Conservation (phyloP, 306 rosid species). For the Vicia sativa region DNA sequence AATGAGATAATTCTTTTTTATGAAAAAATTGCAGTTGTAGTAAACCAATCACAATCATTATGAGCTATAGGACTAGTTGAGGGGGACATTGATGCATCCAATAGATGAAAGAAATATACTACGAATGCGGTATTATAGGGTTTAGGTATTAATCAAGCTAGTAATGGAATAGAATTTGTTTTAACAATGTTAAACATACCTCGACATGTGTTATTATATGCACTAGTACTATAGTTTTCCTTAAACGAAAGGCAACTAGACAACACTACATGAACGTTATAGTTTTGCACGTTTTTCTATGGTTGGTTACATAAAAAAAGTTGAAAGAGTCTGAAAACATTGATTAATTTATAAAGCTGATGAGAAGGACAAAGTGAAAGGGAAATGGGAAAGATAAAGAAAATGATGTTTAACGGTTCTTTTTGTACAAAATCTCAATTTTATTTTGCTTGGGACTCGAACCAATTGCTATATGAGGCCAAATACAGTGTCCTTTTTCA, state of each 20-base stretch:
- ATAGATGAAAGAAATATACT: conserved; percentile 25
- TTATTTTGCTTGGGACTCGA: conserved; percentile 55
- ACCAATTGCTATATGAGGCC: conserved; percentile 43
- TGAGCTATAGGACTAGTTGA: conserved; percentile 34
- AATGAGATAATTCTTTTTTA: background rate
- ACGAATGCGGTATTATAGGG: conserved; percentile 22
- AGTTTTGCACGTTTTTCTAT: conserved; percentile 39
- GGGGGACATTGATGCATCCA: conserved; percentile 29
- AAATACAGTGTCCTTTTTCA: conserved; percentile 51
- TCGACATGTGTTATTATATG: conserved; percentile 36
- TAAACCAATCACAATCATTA: background rate
- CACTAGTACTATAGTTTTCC: conserved; percentile 43
- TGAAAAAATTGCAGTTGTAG: background rate
- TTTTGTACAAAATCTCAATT: conserved; percentile 27
- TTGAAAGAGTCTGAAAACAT: conserved; percentile 22
- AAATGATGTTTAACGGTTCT: conserved; percentile 55
- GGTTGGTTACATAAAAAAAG: conserved; percentile 14
- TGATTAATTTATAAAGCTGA: conserved; percentile 35
- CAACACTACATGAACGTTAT: conserved; percentile 36
- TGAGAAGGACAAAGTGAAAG: conserved; percentile 45
- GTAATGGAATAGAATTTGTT: conserved; percentile 35
- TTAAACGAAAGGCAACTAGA: conserved; percentile 46
- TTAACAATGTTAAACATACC: conserved; percentile 9
- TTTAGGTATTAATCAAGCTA: conserved; percentile 36
- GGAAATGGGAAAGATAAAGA: conserved; percentile 34